A percentile compares a stretch with the other conserved stretches of the same genome.
Conservation (phyloP, 164 flowering plant genomes). For the Berberis thunbergii region DNA sequence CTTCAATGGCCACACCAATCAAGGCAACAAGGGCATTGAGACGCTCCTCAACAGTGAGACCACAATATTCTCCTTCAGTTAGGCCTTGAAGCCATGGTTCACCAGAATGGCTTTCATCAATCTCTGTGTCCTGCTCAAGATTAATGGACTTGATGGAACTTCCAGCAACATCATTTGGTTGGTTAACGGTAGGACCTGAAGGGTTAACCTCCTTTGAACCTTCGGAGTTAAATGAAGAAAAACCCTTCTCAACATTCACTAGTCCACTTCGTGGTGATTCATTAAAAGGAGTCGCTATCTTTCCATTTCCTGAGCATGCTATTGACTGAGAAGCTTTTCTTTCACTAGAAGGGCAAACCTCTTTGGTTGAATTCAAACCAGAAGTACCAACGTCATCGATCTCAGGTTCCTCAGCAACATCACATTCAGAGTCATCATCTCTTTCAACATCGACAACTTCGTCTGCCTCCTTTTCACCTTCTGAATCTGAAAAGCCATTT, state of each 20-base stretch:
- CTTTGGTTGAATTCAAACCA: slow-evolving; percentile 18
- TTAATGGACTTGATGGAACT: slow-evolving; percentile 13
- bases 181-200: slow-evolving; percentile 20
- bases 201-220: slow-evolving; percentile 20
- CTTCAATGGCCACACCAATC: slow-evolving; percentile 84
- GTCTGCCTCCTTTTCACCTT: slow-evolving; percentile 45
- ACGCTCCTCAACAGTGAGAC: slow-evolving; percentile 84
- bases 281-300: slow-evolving; percentile 14
- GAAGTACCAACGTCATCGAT: slow-evolving; percentile 46
- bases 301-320: slow-evolving; percentile 22
- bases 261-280: slow-evolving; percentile 22
- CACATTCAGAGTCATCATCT: slow-evolving; percentile 78
- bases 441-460: slow-evolving; percentile 32
- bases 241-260: slow-evolving; percentile 18
- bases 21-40: slow-evolving; percentile 81
- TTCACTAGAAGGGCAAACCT: slow-evolving; percentile 13
- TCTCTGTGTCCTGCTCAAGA: slow-evolving; percentile 39
- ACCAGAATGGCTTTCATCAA: slow-evolving; percentile 69
- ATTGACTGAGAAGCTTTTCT: slow-evolving; percentile 10
- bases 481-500: slow-evolving; percentile 54
- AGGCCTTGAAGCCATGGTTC: slow-evolving; percentile 89
- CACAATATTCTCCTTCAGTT: slow-evolving; percentile 75
- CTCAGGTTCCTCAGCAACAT: slow-evolving; percentile 70
- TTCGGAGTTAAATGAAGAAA: slow-evolving; percentile 22
- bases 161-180: slow-evolving; percentile 18